Percentiles rank a stretch among this genome's conserved stretches.
phyloP scores from a whole-genome alignment of 306 rosid species.

The Luffa acutangula region DNA sequence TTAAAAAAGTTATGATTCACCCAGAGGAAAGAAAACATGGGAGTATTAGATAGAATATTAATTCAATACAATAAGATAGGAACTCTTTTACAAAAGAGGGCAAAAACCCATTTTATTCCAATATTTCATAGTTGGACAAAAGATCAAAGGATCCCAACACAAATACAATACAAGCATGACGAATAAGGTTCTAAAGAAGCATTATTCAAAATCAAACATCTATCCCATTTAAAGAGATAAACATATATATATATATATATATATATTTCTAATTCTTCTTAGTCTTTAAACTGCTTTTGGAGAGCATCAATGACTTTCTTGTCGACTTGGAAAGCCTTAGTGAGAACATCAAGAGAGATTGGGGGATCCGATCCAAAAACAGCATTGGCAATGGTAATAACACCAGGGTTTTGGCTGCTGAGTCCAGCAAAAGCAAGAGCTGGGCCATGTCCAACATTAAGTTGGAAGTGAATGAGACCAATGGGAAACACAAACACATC shows the following conservation, averaged over 20 bases:
- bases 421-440: conserved; percentile 4
- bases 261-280: not conserved
- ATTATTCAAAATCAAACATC: not conserved
- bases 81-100: not conserved
- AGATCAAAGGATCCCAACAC: not conserved
- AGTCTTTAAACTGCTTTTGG: not conserved
- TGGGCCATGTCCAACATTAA: not conserved
- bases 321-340: not conserved
- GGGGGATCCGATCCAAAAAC: not conserved
- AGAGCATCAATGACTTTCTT: not conserved
- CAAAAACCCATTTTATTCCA: not conserved
- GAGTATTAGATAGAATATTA: no score
- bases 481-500: conserved; percentile 2
- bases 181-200: not conserved
- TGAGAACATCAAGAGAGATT: not conserved
- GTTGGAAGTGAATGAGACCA: not conserved
- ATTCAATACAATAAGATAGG: no score
- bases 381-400: not conserved
- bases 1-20: no score
- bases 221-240: no score
- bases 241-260: no score
- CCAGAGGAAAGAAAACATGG: no score
- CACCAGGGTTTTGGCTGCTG: conserved; percentile 4
- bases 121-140: not conserved
- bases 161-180: no score